Evolutionary conservation across 345 rosid genomes (phyloP), one percentile per base, ranked within the genome.

Genomic region (Angophora floribunda): DNA sequence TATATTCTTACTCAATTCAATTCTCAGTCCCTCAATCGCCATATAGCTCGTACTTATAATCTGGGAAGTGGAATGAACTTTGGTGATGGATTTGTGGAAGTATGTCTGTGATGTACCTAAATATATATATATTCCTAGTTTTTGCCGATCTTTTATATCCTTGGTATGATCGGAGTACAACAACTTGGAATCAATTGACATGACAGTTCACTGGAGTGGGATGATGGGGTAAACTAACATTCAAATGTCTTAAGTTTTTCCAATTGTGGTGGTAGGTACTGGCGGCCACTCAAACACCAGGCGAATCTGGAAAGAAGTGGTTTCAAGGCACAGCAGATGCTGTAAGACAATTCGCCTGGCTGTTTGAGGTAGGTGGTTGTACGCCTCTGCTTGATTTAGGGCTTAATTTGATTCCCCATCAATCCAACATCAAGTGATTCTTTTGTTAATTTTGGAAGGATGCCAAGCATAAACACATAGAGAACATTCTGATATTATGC

Each of bases 311-410:
- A 89, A 95, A 94, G 89, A 95, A 91, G 90, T 97, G 98, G 99
- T 97, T 97, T 91, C 98, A 96, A 92, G 99, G 99, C 70, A 97
- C 99, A 88, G 98, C 98, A 50, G 99, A 97, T 93, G 98, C 98
- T 86, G 98, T 96, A 49, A 95, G 98, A 91, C 97, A 95, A 85
- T 97, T 96, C 88, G 86, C 92, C 22, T 96, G 98, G 99, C 86
- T 97, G 78, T 94, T 97, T 88, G 98, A 97, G 96, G 99, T 95
- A 91, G 87, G 88, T 16, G 57, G 19, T 44, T 9, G 28, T 75
- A 41, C 28, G 19, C 44, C 28, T 9, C 82, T 41, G 13, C 84
- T 19, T 49, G 49, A 44, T 75, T 19, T 75, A 75, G 84, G 15
- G 49, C 13, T 41, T 12, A 41, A 75, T 3, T 41, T 75, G 84